Evolutionary conservation across 441 rosid species (phyloP).

Genomic region (Euphorbia schlechtendalii): DNA sequence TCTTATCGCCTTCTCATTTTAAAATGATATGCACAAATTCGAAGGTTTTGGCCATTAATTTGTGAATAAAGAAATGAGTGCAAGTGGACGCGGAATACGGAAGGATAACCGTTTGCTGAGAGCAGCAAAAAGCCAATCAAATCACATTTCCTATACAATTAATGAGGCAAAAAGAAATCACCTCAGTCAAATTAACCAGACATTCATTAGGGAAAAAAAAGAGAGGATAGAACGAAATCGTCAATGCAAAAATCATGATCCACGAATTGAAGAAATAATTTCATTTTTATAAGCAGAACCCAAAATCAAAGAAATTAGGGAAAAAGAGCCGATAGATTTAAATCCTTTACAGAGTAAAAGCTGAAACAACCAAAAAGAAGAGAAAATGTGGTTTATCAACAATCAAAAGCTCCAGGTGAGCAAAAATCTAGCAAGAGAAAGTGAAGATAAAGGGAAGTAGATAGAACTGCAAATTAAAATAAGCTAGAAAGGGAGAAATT

Average conservation of each 20-base stretch:
- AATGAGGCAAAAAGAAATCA: not conserved
- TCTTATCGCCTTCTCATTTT: not conserved
- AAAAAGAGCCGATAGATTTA: not conserved
- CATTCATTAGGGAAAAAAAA: no score
- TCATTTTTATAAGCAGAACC: no score
- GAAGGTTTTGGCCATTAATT: not conserved
- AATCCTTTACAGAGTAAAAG: constrained; percentile 1
- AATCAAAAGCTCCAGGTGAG: not conserved
- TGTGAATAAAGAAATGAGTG: no score
- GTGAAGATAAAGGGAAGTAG: not conserved
- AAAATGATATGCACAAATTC: constrained; percentile 2
- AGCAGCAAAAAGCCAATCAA: constrained; percentile 19
- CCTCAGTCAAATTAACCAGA: not conserved
- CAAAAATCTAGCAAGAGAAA: constrained; percentile 6
- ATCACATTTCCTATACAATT: constrained; percentile 12
- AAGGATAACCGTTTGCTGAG: not conserved
- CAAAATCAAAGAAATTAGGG: constrained; percentile 3
- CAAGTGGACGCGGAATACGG: not conserved
- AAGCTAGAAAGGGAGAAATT: not conserved
- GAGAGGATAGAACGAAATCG: not conserved
- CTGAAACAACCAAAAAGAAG: not conserved
- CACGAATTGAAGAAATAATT: no score
- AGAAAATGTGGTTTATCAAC: not conserved
- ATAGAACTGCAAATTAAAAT: not conserved
- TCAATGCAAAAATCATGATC: not conserved